phyloP scores from a whole-genome alignment of 345 rosid genomes.

The Carallia pectinifolia region DNA sequence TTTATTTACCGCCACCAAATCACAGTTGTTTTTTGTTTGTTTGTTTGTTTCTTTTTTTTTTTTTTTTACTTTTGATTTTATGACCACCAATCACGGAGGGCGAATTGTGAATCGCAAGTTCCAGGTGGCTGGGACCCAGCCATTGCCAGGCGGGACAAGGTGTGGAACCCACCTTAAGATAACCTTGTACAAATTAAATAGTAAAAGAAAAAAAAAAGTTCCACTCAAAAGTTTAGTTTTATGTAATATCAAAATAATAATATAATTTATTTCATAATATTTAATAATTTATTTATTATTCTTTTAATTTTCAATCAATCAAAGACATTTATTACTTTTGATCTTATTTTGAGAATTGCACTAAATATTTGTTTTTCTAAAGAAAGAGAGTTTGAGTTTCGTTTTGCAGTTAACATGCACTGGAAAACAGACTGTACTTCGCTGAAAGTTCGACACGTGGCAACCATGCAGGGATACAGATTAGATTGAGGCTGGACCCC shows the following conservation, averaged over 20 bases:
- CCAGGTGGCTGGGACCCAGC: background rate
- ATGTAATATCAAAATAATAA: too few relatives aligned
- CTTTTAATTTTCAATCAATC: too few relatives aligned
- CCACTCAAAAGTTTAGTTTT: too few relatives aligned
- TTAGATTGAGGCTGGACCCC: background rate
- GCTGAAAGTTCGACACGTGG: background rate
- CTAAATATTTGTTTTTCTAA: too few relatives aligned
- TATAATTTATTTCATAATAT: too few relatives aligned
- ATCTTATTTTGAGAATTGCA: too few relatives aligned
- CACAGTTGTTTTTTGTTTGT: background rate
- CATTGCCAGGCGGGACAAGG: background rate
- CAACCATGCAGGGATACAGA: slow-evolving; percentile 1
- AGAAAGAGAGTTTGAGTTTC: background rate
- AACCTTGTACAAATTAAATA: background rate
- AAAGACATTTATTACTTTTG: too few relatives aligned
- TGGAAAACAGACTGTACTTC: background rate
- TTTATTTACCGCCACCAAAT: background rate
- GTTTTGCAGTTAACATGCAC: background rate
- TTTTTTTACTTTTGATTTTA: too few relatives aligned
- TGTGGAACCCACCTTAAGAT: slow-evolving; percentile 4
- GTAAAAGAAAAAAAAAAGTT: background rate
- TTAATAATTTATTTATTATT: too few relatives aligned
- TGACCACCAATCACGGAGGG: slow-evolving; percentile 21
- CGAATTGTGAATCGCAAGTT: background rate
- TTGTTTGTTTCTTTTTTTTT: background rate